phyloP scores from a whole-genome alignment of 2,329 filamentous ascomycete genomes.

The Arthroderma sp. region DNA sequence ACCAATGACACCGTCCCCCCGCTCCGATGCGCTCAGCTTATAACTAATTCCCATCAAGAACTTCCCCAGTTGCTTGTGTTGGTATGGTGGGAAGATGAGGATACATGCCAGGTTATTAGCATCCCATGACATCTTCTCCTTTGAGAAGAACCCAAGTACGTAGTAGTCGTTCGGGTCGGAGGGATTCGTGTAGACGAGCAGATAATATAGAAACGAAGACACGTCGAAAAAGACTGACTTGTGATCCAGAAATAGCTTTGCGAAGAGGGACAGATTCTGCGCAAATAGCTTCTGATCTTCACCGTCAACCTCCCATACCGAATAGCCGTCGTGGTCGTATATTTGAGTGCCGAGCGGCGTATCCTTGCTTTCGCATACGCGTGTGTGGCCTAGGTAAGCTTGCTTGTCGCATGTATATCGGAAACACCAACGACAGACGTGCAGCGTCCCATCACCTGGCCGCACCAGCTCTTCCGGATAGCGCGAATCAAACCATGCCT shows the following conservation, averaged over 20 bases:
- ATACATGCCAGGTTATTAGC: conserved; percentile 97
- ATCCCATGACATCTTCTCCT: conserved; percentile 98
- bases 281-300: conserved; percentile 80
- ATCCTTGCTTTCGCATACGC: conserved; percentile 44
- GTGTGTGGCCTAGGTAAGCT: conserved; percentile 28
- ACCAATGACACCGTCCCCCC: conserved; percentile 54
- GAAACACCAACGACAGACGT: conserved; percentile 88
- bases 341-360: conserved; percentile 58
- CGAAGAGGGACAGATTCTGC: conserved; percentile 90
- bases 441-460: conserved; percentile 49
- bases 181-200: conserved; percentile 62
- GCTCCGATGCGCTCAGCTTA: conserved; percentile 71
- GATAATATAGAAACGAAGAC: conserved; percentile 84
- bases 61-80: conserved; percentile 75
- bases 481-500: conserved; percentile 86
- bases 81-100: conserved; percentile 88
- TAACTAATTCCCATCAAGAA: conserved; percentile 89
- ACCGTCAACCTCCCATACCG: conserved; percentile 86
- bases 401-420: conserved; percentile 56
- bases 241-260: conserved; percentile 93
- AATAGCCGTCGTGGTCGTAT: conserved; percentile 68
- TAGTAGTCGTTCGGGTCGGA: conserved; percentile 35
- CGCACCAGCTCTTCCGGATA: conserved; percentile 59
- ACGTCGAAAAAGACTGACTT: conserved; percentile 99
- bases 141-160: conserved; percentile 94